Percentiles rank a stretch among this genome's conserved stretches.
phyloP scores from a whole-genome alignment of 192 early-diverging fungal species.

The Podila epicladia region DNA sequence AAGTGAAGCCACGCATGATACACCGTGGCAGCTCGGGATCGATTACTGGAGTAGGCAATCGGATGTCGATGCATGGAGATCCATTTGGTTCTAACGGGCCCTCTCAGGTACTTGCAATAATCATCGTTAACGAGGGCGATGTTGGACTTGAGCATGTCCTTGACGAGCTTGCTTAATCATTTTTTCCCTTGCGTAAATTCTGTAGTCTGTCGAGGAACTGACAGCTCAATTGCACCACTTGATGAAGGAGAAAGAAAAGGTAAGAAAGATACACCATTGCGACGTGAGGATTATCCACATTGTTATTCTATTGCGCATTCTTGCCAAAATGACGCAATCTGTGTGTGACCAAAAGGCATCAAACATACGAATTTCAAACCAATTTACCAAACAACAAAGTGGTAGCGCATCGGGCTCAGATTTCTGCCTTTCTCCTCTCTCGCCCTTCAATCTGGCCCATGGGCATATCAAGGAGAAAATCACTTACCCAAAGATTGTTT shows the following conservation, averaged over 20 bases:
- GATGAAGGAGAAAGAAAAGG: constrained; percentile 57
- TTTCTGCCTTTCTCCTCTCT: too few relatives aligned
- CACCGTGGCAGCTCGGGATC: constrained; percentile 40
- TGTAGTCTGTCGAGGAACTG: constrained; percentile 46
- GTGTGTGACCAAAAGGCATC: too few relatives aligned
- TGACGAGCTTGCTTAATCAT: not conserved
- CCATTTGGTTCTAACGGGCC: constrained; percentile 1
- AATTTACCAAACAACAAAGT: too few relatives aligned
- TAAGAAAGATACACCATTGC: constrained; percentile 6
- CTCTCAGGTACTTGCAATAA: constrained; percentile 10
- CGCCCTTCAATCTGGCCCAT: not conserved
- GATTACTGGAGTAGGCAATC: constrained; percentile 12
- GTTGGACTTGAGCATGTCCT: not conserved
- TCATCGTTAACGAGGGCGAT: not conserved
- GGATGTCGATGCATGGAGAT: constrained; percentile 36
- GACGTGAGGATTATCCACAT: not conserved
- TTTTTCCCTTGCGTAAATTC: not conserved
- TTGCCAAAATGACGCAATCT: too few relatives aligned
- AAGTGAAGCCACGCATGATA: constrained; percentile 26
- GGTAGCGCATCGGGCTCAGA: too few relatives aligned
- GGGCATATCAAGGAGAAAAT: too few relatives aligned
- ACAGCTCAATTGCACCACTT: constrained; percentile 52
- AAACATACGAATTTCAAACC: too few relatives aligned
- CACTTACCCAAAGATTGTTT: not conserved
- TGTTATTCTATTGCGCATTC: not conserved